Evolutionary conservation across 2,329 filamentous ascomycete species (phyloP).

Genomic region (Aspergillus versicolor): DNA sequence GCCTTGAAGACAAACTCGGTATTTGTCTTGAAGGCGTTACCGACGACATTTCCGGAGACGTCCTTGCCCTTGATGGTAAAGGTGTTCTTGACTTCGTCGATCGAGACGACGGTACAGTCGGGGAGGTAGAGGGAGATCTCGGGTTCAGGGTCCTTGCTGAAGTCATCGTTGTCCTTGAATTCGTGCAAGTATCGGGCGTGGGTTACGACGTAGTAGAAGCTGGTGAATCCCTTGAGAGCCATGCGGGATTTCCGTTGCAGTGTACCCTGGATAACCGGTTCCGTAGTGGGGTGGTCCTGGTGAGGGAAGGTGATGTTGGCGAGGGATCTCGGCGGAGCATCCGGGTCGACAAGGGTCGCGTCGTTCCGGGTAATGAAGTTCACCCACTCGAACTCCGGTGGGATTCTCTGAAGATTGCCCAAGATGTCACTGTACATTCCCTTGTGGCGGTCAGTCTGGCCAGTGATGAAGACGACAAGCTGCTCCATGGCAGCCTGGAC

Average conservation of each 20-base stretch:
- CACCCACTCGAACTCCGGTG: slow-evolving; percentile 87
- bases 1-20: slow-evolving; percentile 88
- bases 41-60: slow-evolving; percentile 70
- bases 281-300: slow-evolving; percentile 76
- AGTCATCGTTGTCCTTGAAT: slow-evolving; percentile 87
- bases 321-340: slow-evolving; percentile 69
- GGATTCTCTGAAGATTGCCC: slow-evolving; percentile 71
- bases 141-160: slow-evolving; percentile 59
- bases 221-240: slow-evolving; percentile 73
- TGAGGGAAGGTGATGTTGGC: slow-evolving; percentile 81
- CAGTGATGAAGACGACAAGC: slow-evolving; percentile 76
- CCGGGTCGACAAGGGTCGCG: slow-evolving; percentile 74
- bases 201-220: slow-evolving; percentile 87
- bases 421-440: slow-evolving; percentile 83
- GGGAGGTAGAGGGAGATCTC: slow-evolving; percentile 90
- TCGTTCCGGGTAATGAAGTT: slow-evolving; percentile 73
- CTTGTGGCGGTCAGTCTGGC: slow-evolving; percentile 78
- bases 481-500: slow-evolving; percentile 79
- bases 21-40: slow-evolving; percentile 74
- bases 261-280: slow-evolving; percentile 80
- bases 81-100: slow-evolving; percentile 80
- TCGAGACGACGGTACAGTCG: slow-evolving; percentile 74
- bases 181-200: slow-evolving; percentile 88
- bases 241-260: slow-evolving; percentile 90
- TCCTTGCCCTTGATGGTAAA: slow-evolving; percentile 98